Conservation (phyloP, 441 rosid genomes). For the Jatropha podagrica region DNA sequence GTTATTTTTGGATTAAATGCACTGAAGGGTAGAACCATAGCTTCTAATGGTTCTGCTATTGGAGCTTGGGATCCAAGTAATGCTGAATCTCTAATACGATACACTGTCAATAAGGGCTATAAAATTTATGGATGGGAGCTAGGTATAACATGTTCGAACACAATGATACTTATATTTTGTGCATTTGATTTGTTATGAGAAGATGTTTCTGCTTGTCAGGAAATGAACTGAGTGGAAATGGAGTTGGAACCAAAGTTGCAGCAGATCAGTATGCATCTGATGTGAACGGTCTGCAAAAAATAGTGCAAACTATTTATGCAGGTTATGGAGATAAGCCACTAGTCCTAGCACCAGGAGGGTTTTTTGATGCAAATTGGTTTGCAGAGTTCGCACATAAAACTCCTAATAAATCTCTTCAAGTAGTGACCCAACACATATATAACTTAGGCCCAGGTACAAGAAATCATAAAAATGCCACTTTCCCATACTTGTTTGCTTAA, state of each 20-base stretch:
- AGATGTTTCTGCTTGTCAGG: conserved; percentile 39
- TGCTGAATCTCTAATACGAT: conserved; percentile 28
- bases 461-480: not conserved
- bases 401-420: conserved; percentile 39
- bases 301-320: conserved; percentile 47
- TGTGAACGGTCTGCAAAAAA: conserved; percentile 42
- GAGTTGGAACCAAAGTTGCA: conserved; percentile 63
- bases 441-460: conserved; percentile 81
- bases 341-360: conserved; percentile 77
- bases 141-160: conserved; percentile 3
- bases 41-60: conserved; percentile 26
- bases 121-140: conserved; percentile 34
- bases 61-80: conserved; percentile 37
- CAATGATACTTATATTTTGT: not conserved
- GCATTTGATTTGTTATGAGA: not conserved
- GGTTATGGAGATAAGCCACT: conserved; percentile 51
- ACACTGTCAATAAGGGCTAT: conserved; percentile 29
- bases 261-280: conserved; percentile 68
- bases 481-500: not conserved
- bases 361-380: conserved; percentile 66
- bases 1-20: conserved; percentile 35
- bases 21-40: conserved; percentile 28
- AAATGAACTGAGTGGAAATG: conserved; percentile 70
- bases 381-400: conserved; percentile 35
- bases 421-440: conserved; percentile 75